Conservation (phyloP, 1,139 yeast genomes). For the Kodamaea suecica region DNA sequence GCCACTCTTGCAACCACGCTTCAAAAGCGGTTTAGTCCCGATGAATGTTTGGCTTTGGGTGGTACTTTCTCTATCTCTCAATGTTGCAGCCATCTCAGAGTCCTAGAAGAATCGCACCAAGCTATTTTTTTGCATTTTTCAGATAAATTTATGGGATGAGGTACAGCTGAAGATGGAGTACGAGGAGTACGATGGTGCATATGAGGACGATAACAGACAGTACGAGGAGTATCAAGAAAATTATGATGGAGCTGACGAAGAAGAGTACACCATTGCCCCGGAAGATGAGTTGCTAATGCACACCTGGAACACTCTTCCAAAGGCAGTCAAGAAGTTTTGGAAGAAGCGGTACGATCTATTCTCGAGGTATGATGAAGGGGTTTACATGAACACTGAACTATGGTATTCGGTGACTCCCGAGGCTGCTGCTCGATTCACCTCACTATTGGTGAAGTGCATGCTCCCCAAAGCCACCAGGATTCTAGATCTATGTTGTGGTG, state of each 20-base stretch:
- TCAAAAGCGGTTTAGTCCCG: too few species aligned
- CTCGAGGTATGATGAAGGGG: conserved; percentile 62
- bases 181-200: conserved; percentile 14
- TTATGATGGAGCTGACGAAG: neutral
- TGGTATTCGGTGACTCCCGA: conserved; percentile 97
- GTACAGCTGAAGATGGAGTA: neutral
- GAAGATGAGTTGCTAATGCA: conserved; percentile 39
- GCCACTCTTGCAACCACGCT: too few species aligned
- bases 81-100: too few species aligned
- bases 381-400: conserved; percentile 68
- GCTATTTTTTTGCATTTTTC: too few species aligned
- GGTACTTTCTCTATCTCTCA: too few species aligned
- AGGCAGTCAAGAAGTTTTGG: conserved; percentile 55
- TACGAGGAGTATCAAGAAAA: neutral
- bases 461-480: conserved; percentile 45
- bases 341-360: conserved; percentile 56
- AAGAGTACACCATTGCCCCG: conserved; percentile 2
- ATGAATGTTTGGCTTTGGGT: too few species aligned
- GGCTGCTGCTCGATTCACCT: conserved; percentile 58
- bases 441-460: conserved; percentile 46
- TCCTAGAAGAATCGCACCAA: too few species aligned
- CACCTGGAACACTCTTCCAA: conserved; percentile 39
- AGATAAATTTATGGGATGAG: too few species aligned
- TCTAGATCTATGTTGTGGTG: conserved; percentile 87
- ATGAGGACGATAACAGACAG: neutral